Evolutionary conservation across 805 yeast species (phyloP).

Genomic region (Metschnikowia shivogae): DNA sequence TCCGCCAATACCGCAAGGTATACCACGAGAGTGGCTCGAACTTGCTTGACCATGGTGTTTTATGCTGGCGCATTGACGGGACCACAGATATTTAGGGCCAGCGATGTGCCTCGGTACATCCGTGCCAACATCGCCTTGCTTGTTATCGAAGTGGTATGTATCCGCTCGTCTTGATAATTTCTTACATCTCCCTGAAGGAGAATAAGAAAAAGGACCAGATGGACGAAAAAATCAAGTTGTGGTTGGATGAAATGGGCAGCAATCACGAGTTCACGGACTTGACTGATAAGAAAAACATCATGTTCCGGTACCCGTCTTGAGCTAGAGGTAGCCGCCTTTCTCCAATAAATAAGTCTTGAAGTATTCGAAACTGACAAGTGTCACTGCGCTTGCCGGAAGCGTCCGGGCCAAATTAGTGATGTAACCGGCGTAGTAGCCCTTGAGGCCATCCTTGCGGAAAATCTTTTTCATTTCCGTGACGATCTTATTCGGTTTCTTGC

Average conservation of each 20-base stretch:
- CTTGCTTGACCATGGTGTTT: constrained; percentile 19
- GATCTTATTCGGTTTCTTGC: constrained; percentile 21
- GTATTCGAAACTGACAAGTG: constrained; percentile 87
- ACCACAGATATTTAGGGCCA: constrained; percentile 19
- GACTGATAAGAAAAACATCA: constrained; percentile 56
- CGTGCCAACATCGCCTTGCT: constrained; percentile 9
- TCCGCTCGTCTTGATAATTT: constrained; percentile 26
- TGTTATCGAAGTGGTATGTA: constrained; percentile 7
- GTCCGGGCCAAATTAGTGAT: constrained; percentile 83
- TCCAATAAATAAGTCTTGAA: constrained; percentile 52
- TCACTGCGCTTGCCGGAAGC: constrained; percentile 93
- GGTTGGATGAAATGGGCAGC: constrained; percentile 17
- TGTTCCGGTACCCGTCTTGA: constrained; percentile 52
- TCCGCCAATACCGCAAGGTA: constrained; percentile 40
- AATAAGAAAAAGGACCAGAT: constrained; percentile 47
- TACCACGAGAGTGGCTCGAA: constrained; percentile 20
- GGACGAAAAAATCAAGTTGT: constrained; percentile 20
- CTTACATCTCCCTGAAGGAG: constrained; percentile 43
- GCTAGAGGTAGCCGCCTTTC: constrained; percentile 22
- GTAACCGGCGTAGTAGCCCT: constrained; percentile 88
- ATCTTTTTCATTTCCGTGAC: constrained; percentile 37
- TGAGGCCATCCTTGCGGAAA: constrained; percentile 63
- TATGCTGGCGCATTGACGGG: constrained; percentile 25
- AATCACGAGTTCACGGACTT: constrained; percentile 50
- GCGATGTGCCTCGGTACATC: constrained; percentile 10